Evolutionary conservation across 1,139 yeast genomes (phyloP), one percentile per base, ranked within the genome.

Genomic region (Keqinozyma sinolaborantium): DNA sequence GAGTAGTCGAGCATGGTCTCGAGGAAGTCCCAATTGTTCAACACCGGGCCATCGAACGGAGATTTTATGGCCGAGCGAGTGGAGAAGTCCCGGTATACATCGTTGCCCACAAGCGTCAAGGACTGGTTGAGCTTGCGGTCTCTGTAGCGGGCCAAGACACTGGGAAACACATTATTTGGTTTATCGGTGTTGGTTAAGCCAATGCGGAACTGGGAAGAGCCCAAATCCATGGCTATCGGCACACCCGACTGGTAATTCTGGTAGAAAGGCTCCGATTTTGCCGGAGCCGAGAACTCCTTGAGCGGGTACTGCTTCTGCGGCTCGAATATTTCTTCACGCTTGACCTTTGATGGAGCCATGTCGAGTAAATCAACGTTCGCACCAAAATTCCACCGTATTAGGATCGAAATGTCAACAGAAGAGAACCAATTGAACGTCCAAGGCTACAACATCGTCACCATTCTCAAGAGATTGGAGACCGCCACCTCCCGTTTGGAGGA

Each of bases 401-500:
- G 16, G 26, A 15, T 19, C 18, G 26, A 11, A 13, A 59, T 58
- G 64, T 48, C 63, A 4, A 50, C 73, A 24, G 83, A 78, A 48
- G 77, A 76, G 47, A 64, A 58, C 40, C 74, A 70, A 50, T 73
- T 76, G 53, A 76, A 77, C 46, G 76, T 81, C 27, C 92, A 83
- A 49, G 92, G 94, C 14, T 84, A 82, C 64, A 86, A 84, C 54
- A 71, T 86, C 40, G 85, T 83, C 28, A 86, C 94, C 37, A 72
- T 86, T 36, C 74, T 86, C 61, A 86, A 86, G 51, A 64, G 95
- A 43, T 73, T 88, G 48, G 97, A 88, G 58, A 92, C 95, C 12
- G 97, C 97, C 25, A 87, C 97, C 10, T 83, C 95, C 10, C 77
- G 97, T 32, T 76, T 88, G 49, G 97, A 88, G 51, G 96, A 88